Percentiles rank a stretch among this genome's conserved stretches.
Evolutionary conservation across 176 grass and related monocot species (phyloP).

Genomic region (Saccharum officinarum): DNA sequence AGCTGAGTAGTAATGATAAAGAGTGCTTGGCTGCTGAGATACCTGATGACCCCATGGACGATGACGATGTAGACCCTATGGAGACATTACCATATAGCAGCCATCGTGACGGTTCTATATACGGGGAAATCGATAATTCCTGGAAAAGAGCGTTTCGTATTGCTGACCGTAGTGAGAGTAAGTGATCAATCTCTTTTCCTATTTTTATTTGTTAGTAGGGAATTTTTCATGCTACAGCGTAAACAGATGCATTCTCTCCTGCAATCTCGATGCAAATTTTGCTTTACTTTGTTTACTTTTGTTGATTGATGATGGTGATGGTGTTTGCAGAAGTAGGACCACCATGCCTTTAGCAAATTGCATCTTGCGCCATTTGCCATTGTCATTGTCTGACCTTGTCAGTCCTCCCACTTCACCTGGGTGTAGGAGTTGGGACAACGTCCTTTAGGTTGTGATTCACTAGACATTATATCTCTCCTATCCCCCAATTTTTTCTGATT

Average conservation of each 20-base stretch:
- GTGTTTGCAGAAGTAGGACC: not conserved
- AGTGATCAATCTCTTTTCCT: not conserved
- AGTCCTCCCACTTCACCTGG: too few species aligned
- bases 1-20: not conserved
- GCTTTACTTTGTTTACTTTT: not conserved
- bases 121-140: accelerated
- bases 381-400: not conserved
- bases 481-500: too few species aligned
- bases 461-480: too few species aligned
- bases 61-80: not conserved
- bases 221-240: not conserved
- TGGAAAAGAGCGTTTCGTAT: not conserved
- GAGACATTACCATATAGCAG: not conserved
- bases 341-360: not conserved
- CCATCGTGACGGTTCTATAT: conserved; percentile 2
- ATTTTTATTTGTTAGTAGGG: not conserved
- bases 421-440: too few species aligned
- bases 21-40: not conserved
- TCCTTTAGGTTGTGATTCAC: too few species aligned
- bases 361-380: not conserved
- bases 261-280: not conserved
- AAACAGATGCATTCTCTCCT: not conserved
- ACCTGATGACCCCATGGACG: not conserved
- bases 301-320: not conserved
- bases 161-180: conserved; percentile 12